A percentile compares a stretch with the other conserved stretches of the same genome.
phyloP scores from a whole-genome alignment of 1,284 basidiomycete genomes.

The Puccinia coronata region DNA sequence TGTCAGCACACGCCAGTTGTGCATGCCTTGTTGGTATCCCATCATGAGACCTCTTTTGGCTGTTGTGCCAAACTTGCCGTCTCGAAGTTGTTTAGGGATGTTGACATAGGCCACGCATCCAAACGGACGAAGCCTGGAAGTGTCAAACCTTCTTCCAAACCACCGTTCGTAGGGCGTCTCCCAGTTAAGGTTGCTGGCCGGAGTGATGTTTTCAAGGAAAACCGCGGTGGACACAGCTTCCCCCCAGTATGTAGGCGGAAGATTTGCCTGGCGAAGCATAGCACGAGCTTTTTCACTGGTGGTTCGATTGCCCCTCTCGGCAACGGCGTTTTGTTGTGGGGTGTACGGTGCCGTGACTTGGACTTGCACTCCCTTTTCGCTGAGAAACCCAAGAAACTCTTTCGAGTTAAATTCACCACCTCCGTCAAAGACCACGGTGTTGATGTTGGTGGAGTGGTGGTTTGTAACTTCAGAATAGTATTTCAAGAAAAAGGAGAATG shows the following conservation, averaged over 20 bases:
- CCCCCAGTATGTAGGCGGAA: background rate
- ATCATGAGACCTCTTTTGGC: no score
- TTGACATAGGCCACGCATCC: no score
- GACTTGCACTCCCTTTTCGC: background rate
- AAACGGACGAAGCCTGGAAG: background rate
- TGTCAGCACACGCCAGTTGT: no score
- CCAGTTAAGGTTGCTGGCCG: background rate
- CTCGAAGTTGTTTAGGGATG: no score
- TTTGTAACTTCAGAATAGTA: background rate
- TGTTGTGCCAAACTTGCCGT: no score
- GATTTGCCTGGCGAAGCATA: background rate
- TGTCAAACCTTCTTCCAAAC: background rate
- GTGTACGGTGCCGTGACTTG: conserved; percentile 23
- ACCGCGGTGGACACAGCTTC: background rate
- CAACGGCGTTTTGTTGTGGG: no score
- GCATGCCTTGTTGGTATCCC: no score
- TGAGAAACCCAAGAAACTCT: background rate
- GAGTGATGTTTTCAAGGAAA: conserved; percentile 3
- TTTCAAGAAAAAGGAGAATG: background rate
- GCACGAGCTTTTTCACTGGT: no score
- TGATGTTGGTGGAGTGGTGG: background rate
- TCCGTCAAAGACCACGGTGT: conserved; percentile 7
- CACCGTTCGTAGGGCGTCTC: background rate
- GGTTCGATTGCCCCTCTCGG: no score
- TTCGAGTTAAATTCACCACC: conserved; percentile 2